Conservation (phyloP, 352 stramenopile species). For the Globisporangium radiosum region DNA sequence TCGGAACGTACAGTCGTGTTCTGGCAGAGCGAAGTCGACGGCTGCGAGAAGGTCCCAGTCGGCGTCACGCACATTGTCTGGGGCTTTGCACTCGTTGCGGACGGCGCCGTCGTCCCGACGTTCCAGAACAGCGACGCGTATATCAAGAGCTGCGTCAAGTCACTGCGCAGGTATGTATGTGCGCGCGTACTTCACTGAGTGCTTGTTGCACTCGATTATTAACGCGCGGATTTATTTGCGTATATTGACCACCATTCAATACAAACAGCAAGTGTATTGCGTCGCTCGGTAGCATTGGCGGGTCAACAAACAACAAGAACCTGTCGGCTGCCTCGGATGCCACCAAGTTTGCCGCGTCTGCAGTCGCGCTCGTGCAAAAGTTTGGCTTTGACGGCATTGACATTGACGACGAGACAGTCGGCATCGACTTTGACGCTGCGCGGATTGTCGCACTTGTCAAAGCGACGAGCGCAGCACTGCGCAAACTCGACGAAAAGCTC, state of each 20-base stretch:
- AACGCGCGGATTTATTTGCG: background rate
- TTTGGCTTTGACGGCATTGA: constrained; percentile 72
- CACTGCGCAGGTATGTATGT: constrained; percentile 26
- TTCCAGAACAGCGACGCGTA: constrained; percentile 56
- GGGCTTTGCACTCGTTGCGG: constrained; percentile 60
- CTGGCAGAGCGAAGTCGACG: constrained; percentile 73
- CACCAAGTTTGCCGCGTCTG: constrained; percentile 41
- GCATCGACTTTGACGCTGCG: constrained; percentile 42
- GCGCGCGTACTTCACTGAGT: background rate
- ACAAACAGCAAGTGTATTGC: constrained; percentile 49
- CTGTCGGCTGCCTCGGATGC: constrained; percentile 39
- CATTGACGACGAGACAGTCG: constrained; percentile 70
- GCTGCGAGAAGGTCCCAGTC: constrained; percentile 55
- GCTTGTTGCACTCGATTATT: background rate
- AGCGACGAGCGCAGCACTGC: constrained; percentile 36
- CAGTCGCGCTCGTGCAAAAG: constrained; percentile 37
- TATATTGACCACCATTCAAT: background rate
- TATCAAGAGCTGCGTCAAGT: constrained; percentile 49
- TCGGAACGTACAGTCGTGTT: constrained; percentile 65
- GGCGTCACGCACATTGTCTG: constrained; percentile 75
- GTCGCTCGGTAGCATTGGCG: constrained; percentile 54
- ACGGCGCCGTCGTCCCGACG: constrained; percentile 36
- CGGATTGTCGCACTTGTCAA: constrained; percentile 40
- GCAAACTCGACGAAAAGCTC: constrained; percentile 21
- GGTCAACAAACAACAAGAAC: constrained; percentile 66